Evolutionary conservation across 768 basidiomycete genomes (phyloP), one percentile per base, ranked within the genome.

Genomic region (Macrolepiota fuliginosa): DNA sequence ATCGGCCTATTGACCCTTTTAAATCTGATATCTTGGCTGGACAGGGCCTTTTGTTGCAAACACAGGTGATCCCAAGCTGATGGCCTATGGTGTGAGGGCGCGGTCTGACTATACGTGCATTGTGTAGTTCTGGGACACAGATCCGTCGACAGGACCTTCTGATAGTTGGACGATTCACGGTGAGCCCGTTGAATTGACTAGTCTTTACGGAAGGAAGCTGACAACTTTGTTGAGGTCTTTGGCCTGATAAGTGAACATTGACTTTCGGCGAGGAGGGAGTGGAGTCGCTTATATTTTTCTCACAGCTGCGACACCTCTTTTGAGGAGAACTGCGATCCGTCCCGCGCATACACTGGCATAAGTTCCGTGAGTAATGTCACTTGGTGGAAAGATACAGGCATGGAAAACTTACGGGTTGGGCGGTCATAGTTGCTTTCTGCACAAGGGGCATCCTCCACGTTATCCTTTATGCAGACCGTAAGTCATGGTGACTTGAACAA

Each of bases 111-210:
- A 32, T 15, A 15, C 47, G 25, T 36, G 49, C 27, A 7, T 15
- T 25, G 17, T 42, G 22, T 70, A 89, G 85, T 89, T 91, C 73
- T 91, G 90, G 89, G 88, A 91, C 63, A 87, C 84, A 1, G 66
- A 83, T 51, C 83, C 87, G 0, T 70, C 81, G 2, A 85, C 83
- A 19, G 89, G 90, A 11, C 90, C 90, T 4, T 70, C 69, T 10
- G 65, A 88, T 66, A 86, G 84, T 66, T 91, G 90, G 89, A 91
- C 88, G 1, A 86, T 90, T 61, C 89, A 89, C 57, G 88, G 89
- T 85, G 61, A 51, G 80, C 66, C n/a, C 25, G 19, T 17, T 17
- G 15, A 3, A 9, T 10, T 45, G 6, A 15, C 7, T 9, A 1
- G 17, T 45, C 39, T 22, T 45, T 19, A 45, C 10, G 42, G 7